Evolutionary conservation across 2,329 filamentous ascomycete genomes (phyloP), one percentile per base, ranked within the genome.

Genomic region (Monosporascus sp.): DNA sequence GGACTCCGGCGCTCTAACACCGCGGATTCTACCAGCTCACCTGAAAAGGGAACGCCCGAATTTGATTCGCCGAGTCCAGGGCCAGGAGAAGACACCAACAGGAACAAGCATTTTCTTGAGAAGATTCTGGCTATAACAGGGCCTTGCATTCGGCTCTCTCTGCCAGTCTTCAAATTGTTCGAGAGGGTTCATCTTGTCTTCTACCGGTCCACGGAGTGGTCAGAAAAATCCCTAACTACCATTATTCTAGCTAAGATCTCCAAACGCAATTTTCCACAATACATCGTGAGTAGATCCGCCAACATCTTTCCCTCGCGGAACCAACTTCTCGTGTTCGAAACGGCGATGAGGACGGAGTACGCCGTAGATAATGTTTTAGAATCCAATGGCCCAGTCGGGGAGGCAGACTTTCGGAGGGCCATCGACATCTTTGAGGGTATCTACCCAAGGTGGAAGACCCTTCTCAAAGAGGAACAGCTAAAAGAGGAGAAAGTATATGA

Each of bases 181-280:
- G 91, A 97, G 69, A 83, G 94, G 25, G 91, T 97, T 1, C 94
- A 97, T 72, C 75, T 99, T 2, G 91, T 99, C 27, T 99, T 97
- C 69, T 97, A 97, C 69, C 82, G 93, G 54, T 97, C 92, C 9
- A 95, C 90, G 0, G 89, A 96, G 67, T 99, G 94, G 94, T 96
- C 92, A 0, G 93, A 97, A 63, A 97, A 96, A 69, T 97, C 93
- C 1, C 75, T 99, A 15, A 97, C 90, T 1, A 93, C 92, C 0
- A 93, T 97, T 51, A 96, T 99, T 45, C 79, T 99, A 5, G 90
- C 94, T 7, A 92, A 93, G 58, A 96, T 96, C 53, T 89, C 92
- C 2, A 82, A 85, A 44, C 81, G 90, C 37, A 94, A 92, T 66
- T 99, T 97, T 59, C 92, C 93, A 0, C 77, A 87, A 3, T 99